Evolutionary conservation across 192 early-diverging fungal species (phyloP), one percentile per base, ranked within the genome.

Genomic region (Thamnidium elegans): DNA sequence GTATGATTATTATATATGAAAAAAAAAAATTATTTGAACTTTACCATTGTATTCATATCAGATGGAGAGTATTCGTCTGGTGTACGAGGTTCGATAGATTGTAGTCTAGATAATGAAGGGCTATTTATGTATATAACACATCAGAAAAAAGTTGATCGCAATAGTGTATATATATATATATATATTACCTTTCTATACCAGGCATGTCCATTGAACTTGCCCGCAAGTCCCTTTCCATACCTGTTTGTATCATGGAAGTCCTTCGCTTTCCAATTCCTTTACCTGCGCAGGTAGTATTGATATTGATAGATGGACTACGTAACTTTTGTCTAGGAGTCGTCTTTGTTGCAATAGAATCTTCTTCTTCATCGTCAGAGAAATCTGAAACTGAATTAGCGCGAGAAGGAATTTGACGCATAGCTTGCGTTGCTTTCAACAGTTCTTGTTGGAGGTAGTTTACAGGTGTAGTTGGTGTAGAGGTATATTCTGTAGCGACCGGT

Each of bases 261-360:
- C 69, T 63, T 31, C 68, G 46, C 44, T 70, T 70, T 10, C 69
- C 62, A 31, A 39, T 64, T 13, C 69, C 69, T 44, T 70, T 70
- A 0, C 69, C 65, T 31, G 34, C 46, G 4, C 36, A 39, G 9
- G 36, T 39, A 39, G 36, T 39, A 39, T 39, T 39, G 36, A 39
- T 39, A 39, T 39, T 39, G 36, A 39, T 39, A 6, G 36, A 39
- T 6, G 36, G 36, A n/a, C 56, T 45, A 7, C 58, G 6, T 3
- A 15, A 3, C 30, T 32, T 44, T 39, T 39, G 45, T 51, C 31
- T 51, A 13, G 23, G 26, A 0, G 23, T 34, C 1, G 13, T 39
- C 0, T 47, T 50, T 8, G 20, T 23, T 13, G 36, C 8, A 10
- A 20, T 36, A 4, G 14, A 21, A 20, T 65, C 63, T 23, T 67